Conservation (phyloP, 805 yeast species). For the Ogataea ganodermae region DNA sequence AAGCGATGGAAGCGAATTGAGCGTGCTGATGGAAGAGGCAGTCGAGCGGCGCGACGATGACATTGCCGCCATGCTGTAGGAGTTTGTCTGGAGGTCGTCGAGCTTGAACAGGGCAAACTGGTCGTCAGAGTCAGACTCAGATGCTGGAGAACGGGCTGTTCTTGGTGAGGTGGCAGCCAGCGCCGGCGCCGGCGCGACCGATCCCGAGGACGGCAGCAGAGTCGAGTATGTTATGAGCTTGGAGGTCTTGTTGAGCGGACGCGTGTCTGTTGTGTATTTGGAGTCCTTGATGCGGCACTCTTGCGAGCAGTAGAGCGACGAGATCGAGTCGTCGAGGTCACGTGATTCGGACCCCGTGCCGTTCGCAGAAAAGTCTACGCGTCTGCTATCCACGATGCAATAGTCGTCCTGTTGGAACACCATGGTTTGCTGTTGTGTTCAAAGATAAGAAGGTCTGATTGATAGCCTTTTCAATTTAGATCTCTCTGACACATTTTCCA, state of each 20-base stretch:
- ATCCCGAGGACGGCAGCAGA: conserved; percentile 6
- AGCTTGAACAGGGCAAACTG: conserved; percentile 20
- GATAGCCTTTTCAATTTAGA: background rate
- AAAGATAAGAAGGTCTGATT: background rate
- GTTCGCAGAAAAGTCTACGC: conserved; percentile 7
- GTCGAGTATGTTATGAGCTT: conserved; percentile 24
- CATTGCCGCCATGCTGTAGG: conserved; percentile 12
- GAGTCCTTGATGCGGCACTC: conserved; percentile 25
- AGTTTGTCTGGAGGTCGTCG: conserved; percentile 25
- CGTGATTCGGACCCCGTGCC: conserved; percentile 5
- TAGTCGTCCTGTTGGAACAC: conserved; percentile 27
- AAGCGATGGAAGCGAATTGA: conserved; percentile 26
- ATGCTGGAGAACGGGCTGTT: background rate
- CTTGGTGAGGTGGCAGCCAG: too few species aligned
- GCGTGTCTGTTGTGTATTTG: conserved; percentile 3
- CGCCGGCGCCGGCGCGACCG: background rate
- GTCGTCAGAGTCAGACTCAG: background rate
- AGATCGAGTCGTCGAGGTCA: background rate
- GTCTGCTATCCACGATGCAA: conserved; percentile 28
- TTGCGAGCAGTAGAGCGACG: conserved; percentile 23
- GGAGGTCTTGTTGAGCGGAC: conserved; percentile 9
- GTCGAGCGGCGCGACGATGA: conserved; percentile 19
- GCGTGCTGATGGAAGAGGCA: conserved; percentile 6
- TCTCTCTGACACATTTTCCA: background rate
- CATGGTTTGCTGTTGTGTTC: too few species aligned